Conservation (phyloP, 805 yeast genomes). For the Saccharomyces jurei region DNA sequence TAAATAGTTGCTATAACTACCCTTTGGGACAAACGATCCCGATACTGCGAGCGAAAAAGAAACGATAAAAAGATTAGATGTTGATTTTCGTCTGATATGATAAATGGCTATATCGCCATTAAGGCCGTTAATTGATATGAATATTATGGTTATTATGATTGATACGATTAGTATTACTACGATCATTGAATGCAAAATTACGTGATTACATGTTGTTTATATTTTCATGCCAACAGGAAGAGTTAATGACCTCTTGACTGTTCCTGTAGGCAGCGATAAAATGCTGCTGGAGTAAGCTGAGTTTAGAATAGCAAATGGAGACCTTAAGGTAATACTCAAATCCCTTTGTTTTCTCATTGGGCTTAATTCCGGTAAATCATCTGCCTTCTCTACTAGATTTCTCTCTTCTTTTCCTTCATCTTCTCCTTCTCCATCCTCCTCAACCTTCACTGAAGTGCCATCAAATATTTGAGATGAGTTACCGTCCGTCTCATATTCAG, state of each 20-base stretch:
- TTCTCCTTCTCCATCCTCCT: constrained; percentile 8
- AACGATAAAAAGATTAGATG: not conserved
- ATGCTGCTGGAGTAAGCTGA: constrained; percentile 9
- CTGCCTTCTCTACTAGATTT: not conserved
- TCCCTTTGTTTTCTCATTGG: not conserved
- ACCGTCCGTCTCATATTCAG: constrained; percentile 8
- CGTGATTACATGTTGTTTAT: constrained; percentile 2
- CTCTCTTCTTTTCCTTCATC: not conserved
- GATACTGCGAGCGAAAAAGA: not conserved
- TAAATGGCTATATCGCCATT: not conserved
- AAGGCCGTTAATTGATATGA: not conserved
- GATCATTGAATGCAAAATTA: not conserved
- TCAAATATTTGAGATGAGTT: constrained; percentile 4
- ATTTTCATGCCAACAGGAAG: constrained; percentile 26
- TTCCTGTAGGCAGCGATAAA: constrained; percentile 11
- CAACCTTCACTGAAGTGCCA: not conserved
- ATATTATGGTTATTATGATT: not conserved
- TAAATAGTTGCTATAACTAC: not conserved
- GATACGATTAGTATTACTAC: not conserved
- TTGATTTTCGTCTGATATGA: not conserved
- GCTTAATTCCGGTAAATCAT: not conserved
- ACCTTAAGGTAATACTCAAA: constrained; percentile 5
- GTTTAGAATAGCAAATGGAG: constrained; percentile 6
- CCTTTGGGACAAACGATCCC: not conserved
- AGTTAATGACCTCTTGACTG: constrained; percentile 24